Percentiles rank a stretch among this genome's conserved stretches.
Evolutionary conservation across 495 filamentous ascomycete species (phyloP).

Genomic region (Penicillium antarcticum): DNA sequence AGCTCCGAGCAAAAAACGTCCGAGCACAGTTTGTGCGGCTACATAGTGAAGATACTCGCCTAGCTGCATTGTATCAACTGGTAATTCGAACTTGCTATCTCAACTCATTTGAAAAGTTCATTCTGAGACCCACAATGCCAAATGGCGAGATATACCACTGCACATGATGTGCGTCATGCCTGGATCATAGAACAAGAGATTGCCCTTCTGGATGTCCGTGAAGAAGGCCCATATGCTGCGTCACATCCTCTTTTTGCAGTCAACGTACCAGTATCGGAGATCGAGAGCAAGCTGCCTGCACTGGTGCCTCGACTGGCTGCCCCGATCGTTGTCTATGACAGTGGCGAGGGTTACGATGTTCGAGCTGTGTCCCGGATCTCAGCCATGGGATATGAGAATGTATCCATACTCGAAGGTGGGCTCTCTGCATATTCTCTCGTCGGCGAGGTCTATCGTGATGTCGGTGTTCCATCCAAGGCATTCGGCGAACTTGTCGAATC

Average conservation of each 20-base stretch:
- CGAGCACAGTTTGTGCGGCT: neutral
- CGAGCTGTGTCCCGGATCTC: constrained; percentile 11
- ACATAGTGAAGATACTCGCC: too few relatives aligned
- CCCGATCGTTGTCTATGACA: constrained; percentile 20
- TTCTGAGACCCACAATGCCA: neutral
- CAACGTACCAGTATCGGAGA: constrained; percentile 22
- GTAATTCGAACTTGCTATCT: too few relatives aligned
- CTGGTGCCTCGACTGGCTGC: constrained; percentile 14
- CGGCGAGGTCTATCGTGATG: constrained; percentile 27
- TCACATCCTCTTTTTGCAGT: constrained; percentile 21
- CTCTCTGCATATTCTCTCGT: constrained; percentile 15
- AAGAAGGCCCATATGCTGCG: constrained; percentile 23
- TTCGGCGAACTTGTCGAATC: constrained; percentile 29
- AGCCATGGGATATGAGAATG: constrained; percentile 15
- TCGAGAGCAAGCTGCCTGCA: constrained; percentile 16
- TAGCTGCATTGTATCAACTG: too few relatives aligned
- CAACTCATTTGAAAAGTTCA: neutral
- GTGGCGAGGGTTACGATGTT: constrained; percentile 18
- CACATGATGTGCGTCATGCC: constrained; percentile 11
- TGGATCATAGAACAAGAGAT: constrained; percentile 18
- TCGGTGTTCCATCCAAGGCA: constrained; percentile 27
- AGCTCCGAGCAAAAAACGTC: constrained; percentile 3
- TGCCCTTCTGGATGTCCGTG: constrained; percentile 21
- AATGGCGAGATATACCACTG: constrained; percentile 13
- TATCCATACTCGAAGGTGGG: constrained; percentile 19